phyloP scores from a whole-genome alignment of 1,284 basidiomycete species.

The Trametes versicolor region DNA sequence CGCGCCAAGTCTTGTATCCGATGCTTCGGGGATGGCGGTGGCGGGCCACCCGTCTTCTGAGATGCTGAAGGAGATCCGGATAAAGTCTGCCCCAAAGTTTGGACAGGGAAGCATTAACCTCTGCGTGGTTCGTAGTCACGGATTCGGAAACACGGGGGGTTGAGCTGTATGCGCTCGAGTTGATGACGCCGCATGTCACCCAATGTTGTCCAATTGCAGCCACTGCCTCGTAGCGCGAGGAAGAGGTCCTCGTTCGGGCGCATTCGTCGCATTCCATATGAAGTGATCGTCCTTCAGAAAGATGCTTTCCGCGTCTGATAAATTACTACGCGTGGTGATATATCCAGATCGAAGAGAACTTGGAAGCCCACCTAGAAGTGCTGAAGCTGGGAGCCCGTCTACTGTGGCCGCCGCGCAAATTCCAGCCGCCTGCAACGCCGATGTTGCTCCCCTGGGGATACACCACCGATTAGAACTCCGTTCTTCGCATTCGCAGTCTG shows the following conservation, averaged over 20 bases:
- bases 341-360: background rate
- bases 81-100: too few relatives aligned
- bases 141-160: too few relatives aligned
- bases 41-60: too few relatives aligned
- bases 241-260: constrained; percentile 33
- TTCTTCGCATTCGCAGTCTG: constrained; percentile 43
- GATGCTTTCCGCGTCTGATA: constrained; percentile 54
- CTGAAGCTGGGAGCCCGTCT: constrained; percentile 52
- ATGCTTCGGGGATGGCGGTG: too few relatives aligned
- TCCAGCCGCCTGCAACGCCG: constrained; percentile 49
- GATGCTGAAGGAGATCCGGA: too few relatives aligned
- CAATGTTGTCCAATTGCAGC: too few relatives aligned
- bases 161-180: too few relatives aligned
- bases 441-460: constrained; percentile 47
- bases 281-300: constrained; percentile 51
- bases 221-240: background rate
- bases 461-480: constrained; percentile 40
- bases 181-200: too few relatives aligned
- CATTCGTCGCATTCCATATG: constrained; percentile 48
- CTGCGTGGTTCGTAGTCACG: too few relatives aligned
- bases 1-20: too few relatives aligned
- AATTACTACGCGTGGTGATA: constrained; percentile 3
- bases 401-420: constrained; percentile 57
- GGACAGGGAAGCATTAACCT: too few relatives aligned
- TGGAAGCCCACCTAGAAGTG: constrained; percentile 45